Evolutionary conservation across 1,284 basidiomycete species (phyloP), one percentile per base, ranked within the genome.

Genomic region (Melampsora larici-populina): DNA sequence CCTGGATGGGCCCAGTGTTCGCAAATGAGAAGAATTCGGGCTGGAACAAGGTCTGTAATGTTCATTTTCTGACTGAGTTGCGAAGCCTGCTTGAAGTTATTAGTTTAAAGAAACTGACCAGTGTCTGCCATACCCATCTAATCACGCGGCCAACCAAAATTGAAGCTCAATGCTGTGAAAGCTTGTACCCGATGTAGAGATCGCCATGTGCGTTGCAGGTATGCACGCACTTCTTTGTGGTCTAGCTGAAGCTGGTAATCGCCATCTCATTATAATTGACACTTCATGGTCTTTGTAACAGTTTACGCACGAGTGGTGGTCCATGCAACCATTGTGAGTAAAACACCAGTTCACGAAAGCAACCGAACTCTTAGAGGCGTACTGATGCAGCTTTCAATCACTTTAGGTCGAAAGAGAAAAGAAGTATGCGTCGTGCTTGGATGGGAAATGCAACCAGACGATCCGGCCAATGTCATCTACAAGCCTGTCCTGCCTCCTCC

Each of bases 281-380:
- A 15, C 31, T 55, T 55, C 29, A 15, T 48, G 36, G 62, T 62
- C 24, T 46, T 15, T 40, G 36, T 26, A 24, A 62, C 63, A 74
- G 71, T 55, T 26, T 74, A 24, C 46, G 43, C 17, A 64, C 31
- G 24, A 74, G 55, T 46, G 71, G 71, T 46, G 71, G 71, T 1
- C 71, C 71, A 17, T 74, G 71, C 43, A 66, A 58, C 36, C 71
- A 74, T 65, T 74, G 71, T 74, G 48, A 74, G 71, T 66, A 26
- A 21, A 3, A 1, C 24, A 7, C n/a, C 18, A n/a, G 7, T 11
- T 31, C 6, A 21, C n/a, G n/a, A 40, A 29, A 48, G 21, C 40
- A 48, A 33, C 36, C 18, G 2, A 5, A 24, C 1, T 43, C 40
- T 13, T 43, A 11, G 13, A 43, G 40, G 40, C 11, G 11, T 13